These are phyloP conservation scores for Leavenworthia alabamica DNA, from an alignment of 345 rosid species.

Conservation along the genomic window DNA sequence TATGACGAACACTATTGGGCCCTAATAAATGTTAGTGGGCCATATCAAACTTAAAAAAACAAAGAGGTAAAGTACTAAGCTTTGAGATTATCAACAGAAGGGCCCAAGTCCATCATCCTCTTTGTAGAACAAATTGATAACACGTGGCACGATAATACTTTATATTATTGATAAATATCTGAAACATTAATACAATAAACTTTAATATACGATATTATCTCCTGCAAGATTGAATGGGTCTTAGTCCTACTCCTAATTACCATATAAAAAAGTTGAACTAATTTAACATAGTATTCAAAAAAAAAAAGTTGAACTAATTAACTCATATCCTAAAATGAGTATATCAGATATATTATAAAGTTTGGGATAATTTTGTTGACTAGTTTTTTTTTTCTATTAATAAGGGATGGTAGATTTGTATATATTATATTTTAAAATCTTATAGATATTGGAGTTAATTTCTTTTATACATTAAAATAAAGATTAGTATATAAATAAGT, in stretches of 20 bases:
- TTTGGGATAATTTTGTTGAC: background rate
- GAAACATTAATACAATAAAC: too few relatives aligned
- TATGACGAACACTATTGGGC: background rate
- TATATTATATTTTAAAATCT: too few relatives aligned
- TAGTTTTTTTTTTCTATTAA: background rate
- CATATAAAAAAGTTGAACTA: background rate
- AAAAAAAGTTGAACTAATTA: background rate
- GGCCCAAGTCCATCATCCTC: slow-evolving; percentile 5
- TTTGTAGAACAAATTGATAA: background rate
- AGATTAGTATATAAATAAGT: background rate
- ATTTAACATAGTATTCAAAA: too few relatives aligned
- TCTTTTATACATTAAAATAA: background rate
- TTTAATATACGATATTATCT: too few relatives aligned
- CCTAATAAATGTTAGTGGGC: background rate
- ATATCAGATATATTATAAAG: background rate
- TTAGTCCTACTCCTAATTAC: background rate
- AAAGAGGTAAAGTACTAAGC: background rate
- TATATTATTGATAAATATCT: too few relatives aligned
- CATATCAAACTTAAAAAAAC: background rate
- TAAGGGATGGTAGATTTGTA: background rate
- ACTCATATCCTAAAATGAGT: background rate
- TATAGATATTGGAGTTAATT: background rate
- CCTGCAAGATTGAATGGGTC: too few relatives aligned
- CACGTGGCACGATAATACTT: background rate
- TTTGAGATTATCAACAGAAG: background rate